A percentile compares a stretch with the other conserved stretches of the same genome.
Evolutionary conservation across 352 stramenopile genomes (phyloP).

Genomic region (Globisporangium mamillatum): DNA sequence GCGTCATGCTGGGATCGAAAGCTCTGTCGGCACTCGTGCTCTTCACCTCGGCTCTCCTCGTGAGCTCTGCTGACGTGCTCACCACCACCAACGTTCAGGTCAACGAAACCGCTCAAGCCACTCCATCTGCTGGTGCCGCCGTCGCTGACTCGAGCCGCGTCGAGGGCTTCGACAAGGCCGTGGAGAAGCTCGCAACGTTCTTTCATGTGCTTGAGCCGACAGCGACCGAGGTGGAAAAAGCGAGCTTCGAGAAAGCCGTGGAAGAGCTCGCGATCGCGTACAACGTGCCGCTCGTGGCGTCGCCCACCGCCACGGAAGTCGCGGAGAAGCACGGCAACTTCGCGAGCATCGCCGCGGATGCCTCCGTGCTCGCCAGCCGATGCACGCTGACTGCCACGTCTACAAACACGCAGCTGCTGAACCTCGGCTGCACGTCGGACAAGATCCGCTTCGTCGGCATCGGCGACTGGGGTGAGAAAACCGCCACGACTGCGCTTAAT

Average conservation of each 20-base stretch:
- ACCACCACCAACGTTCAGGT: neutral
- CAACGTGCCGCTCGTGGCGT: conserved; percentile 25
- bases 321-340: conserved; percentile 14
- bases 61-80: conserved; percentile 1
- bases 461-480: conserved; percentile 38
- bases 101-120: neutral
- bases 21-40: conserved; percentile 1
- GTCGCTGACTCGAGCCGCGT: neutral
- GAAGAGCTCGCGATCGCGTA: conserved; percentile 29
- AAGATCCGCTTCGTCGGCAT: conserved; percentile 34
- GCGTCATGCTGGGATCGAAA: conserved; percentile 11
- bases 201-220: conserved; percentile 13
- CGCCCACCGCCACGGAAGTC: conserved; percentile 20
- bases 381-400: conserved; percentile 26
- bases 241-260: conserved; percentile 22
- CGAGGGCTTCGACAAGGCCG: conserved; percentile 15
- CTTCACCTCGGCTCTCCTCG: neutral
- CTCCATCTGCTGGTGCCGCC: too few species aligned
- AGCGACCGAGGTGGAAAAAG: conserved; percentile 8
- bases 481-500: conserved; percentile 23
- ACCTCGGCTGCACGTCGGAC: conserved; percentile 18
- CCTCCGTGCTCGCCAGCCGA: conserved; percentile 16
- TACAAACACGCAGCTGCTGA: conserved; percentile 14
- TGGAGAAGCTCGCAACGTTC: conserved; percentile 18
- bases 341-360: conserved; percentile 7